These are phyloP conservation scores for Escovopsis sp. DNA, from an alignment of 2,329 filamentous ascomycete genomes.

Conservation along the genomic window DNA sequence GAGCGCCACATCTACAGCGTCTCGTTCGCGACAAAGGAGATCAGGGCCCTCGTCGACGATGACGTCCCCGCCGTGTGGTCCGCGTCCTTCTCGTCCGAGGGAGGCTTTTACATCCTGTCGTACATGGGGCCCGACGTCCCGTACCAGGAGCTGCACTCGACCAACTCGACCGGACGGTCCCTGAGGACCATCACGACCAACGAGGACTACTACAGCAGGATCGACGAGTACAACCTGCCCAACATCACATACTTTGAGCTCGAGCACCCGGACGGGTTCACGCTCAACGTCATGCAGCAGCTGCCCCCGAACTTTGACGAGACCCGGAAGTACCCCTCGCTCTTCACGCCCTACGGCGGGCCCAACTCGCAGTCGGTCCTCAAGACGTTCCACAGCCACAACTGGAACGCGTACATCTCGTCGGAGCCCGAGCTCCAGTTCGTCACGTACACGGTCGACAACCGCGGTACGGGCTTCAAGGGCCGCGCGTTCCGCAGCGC, in stretches of 20 bases:
- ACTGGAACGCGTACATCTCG: slow-evolving; percentile 48
- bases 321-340: slow-evolving; percentile 46
- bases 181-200: slow-evolving; percentile 47
- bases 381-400: slow-evolving; percentile 39
- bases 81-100: slow-evolving; percentile 48
- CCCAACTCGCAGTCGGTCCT: slow-evolving; percentile 47
- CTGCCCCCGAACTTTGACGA: slow-evolving; percentile 51
- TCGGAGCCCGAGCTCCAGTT: slow-evolving; percentile 55
- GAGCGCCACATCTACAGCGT: slow-evolving; percentile 55
- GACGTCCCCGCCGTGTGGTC: slow-evolving; percentile 42
- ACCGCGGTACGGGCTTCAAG: slow-evolving; percentile 50
- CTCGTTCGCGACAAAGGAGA: slow-evolving; percentile 37
- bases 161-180: slow-evolving; percentile 31
- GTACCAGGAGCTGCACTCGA: slow-evolving; percentile 51
- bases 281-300: slow-evolving; percentile 48
- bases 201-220: slow-evolving; percentile 35
- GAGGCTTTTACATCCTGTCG: slow-evolving; percentile 49
- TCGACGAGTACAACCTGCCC: slow-evolving; percentile 46
- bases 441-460: slow-evolving; percentile 53
- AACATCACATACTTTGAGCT: slow-evolving; percentile 51
- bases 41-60: slow-evolving; percentile 48
- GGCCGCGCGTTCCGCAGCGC: slow-evolving; percentile 46
- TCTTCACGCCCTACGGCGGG: slow-evolving; percentile 55
- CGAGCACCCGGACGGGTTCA: slow-evolving; percentile 44
- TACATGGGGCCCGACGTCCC: slow-evolving; percentile 54